Conservation (phyloP, 2,329 filamentous ascomycete genomes). For the Stagonosporopsis vannaccii region DNA sequence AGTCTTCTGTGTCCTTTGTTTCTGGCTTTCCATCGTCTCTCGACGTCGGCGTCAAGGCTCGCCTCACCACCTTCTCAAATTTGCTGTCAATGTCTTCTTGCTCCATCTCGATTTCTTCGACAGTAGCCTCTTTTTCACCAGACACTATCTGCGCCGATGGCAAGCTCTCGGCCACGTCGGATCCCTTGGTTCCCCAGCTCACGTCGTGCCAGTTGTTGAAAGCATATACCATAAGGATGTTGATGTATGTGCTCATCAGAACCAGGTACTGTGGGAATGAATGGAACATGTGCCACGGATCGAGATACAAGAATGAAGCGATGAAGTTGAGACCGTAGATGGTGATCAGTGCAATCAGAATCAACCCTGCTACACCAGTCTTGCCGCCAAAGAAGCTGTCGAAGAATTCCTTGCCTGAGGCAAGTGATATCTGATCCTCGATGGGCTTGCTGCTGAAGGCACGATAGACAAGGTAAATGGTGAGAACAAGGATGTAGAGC, state of each 20-base stretch:
- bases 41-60: constrained; percentile 58
- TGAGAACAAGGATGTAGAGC: constrained; percentile 82
- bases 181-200: constrained; percentile 97
- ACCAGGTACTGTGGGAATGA: constrained; percentile 93
- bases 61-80: constrained; percentile 91
- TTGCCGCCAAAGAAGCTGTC: constrained; percentile 73
- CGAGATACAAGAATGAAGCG: constrained; percentile 91
- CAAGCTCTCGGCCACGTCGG: constrained; percentile 89
- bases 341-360: constrained; percentile 85
- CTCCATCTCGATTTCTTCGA: constrained; percentile 93
- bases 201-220: constrained; percentile 99
- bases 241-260: constrained; percentile 94
- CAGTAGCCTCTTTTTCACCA: constrained; percentile 63
- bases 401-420: constrained; percentile 71
- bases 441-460: constrained; percentile 69
- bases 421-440: constrained; percentile 66
- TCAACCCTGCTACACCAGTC: constrained; percentile 80
- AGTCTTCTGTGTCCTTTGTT: constrained; percentile 1
- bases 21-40: neutral
- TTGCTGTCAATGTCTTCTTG: constrained; percentile 96
- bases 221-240: constrained; percentile 96
- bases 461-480: constrained; percentile 79
- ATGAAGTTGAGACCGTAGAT: constrained; percentile 95
- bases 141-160: constrained; percentile 86
- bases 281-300: constrained; percentile 99